phyloP scores from a whole-genome alignment of 2,329 filamentous ascomycete genomes.

The Cercospora sp. region DNA sequence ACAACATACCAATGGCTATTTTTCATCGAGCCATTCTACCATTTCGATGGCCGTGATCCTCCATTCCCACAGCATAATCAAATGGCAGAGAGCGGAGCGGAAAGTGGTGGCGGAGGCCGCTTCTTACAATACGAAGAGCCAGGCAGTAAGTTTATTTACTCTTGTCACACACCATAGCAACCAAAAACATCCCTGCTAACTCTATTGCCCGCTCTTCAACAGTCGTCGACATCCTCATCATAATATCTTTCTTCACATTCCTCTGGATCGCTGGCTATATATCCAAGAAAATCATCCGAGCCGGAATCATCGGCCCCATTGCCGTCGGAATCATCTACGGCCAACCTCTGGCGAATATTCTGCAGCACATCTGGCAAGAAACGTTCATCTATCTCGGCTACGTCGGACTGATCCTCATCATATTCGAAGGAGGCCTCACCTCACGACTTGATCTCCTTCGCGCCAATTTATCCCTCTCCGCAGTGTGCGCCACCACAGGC shows the following conservation, averaged over 20 bases:
- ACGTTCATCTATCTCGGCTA: conserved; percentile 52
- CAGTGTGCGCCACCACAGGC: conserved; percentile 47
- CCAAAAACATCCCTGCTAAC: background rate
- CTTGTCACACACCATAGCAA: background rate
- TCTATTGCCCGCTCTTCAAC: background rate
- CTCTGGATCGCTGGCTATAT: conserved; percentile 20
- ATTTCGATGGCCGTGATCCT: too few relatives aligned
- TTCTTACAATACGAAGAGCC: conserved; percentile 18
- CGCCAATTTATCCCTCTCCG: conserved; percentile 47
- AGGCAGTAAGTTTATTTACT: conserved; percentile 13
- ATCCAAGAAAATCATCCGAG: conserved; percentile 39
- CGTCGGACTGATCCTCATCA: conserved; percentile 52
- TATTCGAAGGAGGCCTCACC: conserved; percentile 53
- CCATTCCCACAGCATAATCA: background rate
- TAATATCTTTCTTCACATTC: conserved; percentile 20
- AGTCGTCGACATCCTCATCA: conserved; percentile 18
- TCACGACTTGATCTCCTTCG: conserved; percentile 50
- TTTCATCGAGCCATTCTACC: too few relatives aligned
- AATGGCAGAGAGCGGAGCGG: background rate
- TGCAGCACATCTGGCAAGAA: conserved; percentile 47
- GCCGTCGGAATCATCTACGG: conserved; percentile 52
- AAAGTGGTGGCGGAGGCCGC: background rate
- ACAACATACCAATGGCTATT: background rate
- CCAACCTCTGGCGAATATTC: conserved; percentile 47
- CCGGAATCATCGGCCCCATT: conserved; percentile 52